Percentiles rank a stretch among this genome's conserved stretches.
phyloP scores from a whole-genome alignment of 495 filamentous ascomycete species.

The Astrothelium macrocarpum region DNA sequence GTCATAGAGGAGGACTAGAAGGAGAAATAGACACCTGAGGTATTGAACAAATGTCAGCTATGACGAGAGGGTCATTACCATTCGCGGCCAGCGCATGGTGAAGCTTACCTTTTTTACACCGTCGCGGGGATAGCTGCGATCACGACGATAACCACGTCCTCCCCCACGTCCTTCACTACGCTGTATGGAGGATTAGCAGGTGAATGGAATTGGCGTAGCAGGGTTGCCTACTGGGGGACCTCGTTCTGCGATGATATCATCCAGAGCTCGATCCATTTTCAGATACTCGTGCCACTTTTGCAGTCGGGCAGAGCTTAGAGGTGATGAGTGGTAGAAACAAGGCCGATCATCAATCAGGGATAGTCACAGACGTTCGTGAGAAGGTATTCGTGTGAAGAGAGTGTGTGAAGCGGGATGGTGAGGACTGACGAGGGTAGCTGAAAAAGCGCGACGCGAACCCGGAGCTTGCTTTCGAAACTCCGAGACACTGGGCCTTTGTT shows the following conservation, averaged over 20 bases:
- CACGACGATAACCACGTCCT: background rate
- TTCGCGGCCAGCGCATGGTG: background rate
- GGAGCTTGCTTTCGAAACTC: background rate
- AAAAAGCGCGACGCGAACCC: background rate
- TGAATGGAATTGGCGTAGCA: background rate
- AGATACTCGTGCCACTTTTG: background rate
- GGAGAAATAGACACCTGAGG: background rate
- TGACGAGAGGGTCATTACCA: background rate
- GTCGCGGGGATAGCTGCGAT: background rate
- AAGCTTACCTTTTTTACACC: background rate
- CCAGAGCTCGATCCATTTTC: conserved; percentile 2
- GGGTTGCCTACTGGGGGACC: background rate
- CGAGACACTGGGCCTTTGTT: too few species aligned
- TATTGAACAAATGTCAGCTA: background rate
- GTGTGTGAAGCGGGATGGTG: too few species aligned
- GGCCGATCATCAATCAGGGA: background rate
- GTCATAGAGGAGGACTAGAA: conserved; percentile 1
- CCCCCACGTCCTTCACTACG: background rate
- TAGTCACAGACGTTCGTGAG: background rate
- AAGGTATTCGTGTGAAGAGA: too few species aligned
- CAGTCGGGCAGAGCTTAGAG: background rate
- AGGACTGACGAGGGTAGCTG: too few species aligned
- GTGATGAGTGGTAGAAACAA: background rate
- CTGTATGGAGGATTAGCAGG: background rate
- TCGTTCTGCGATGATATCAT: conserved; percentile 1